phyloP scores from a whole-genome alignment of 345 rosid genomes.

The Camelina neglecta region DNA sequence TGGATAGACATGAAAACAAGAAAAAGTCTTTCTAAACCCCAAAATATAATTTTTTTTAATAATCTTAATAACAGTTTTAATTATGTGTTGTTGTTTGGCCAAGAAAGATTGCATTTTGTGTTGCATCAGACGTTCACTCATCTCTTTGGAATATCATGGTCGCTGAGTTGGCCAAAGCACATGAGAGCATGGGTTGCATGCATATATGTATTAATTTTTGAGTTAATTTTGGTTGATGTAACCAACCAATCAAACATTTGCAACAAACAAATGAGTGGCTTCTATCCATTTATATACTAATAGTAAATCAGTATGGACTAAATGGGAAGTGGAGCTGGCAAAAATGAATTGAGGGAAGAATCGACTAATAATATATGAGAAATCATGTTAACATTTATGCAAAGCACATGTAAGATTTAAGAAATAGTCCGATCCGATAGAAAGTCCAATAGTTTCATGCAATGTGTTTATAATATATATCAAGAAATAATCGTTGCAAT shows the following conservation, averaged over 20 bases:
- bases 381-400: constrained; percentile 27
- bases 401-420: constrained; percentile 30
- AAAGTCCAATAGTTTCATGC: not conserved
- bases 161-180: constrained; percentile 37
- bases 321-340: constrained; percentile 35
- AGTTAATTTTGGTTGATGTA: constrained; percentile 26
- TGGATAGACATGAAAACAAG: not conserved
- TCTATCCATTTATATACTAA: constrained; percentile 19
- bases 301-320: constrained; percentile 29
- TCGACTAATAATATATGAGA: constrained; percentile 5
- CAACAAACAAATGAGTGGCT: constrained; percentile 32
- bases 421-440: constrained; percentile 7
- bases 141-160: not conserved
- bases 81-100: too few relatives aligned
- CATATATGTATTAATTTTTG: constrained; percentile 14
- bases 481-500: constrained; percentile 21
- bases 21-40: not conserved
- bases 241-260: constrained; percentile 31
- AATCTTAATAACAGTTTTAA: too few relatives aligned
- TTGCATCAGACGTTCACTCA: not conserved
- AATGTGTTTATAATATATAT: not conserved
- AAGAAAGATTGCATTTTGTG: too few relatives aligned
- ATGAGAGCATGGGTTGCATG: constrained; percentile 39
- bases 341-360: constrained; percentile 1
- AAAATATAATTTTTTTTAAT: not conserved